Base-by-base conservation (phyloP, 139 green algal species). In the Auxenochlorella protothecoides region DNA sequence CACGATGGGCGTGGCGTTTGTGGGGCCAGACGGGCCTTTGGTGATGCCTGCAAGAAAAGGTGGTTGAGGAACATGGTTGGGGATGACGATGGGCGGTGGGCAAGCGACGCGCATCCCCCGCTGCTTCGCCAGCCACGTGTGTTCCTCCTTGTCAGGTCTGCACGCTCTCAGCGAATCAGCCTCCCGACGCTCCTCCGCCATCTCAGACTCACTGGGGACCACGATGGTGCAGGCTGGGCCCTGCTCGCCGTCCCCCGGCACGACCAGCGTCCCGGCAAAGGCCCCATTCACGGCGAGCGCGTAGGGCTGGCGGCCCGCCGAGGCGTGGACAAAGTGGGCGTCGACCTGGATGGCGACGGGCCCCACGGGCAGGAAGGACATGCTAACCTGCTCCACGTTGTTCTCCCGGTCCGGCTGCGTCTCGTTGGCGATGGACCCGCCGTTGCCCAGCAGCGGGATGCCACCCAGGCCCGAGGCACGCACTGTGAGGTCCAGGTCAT, bases 401-500 rank as follows among this genome's bases (percentile, higher is more conserved):
- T 96, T 96, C 12, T 85, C 67, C 3, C 60, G 60, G 79, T 96
- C 91, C 6, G 73, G 68, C 2, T 60, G 56, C n/a, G 55, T 27
- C 53, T 72, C 57, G 53, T 72, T 67, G 15, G 66, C 44, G 3
- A 75, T 63, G 6, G 53, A 64, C 15, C 78, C 78, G 10, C 83
- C 85, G 66, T 96, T 95, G 68, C 89, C 89, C 14, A 83, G 66
- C 52, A 87, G 74, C 51, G 79, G 56, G 14, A 80, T 60, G 27
- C 86, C 84, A 54, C 79, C 83, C 13, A 92, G 75, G 11, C 84
- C 87, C 15, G 82, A 84, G 0, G 86, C 82, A 7, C 76, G 73
- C 4, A 92, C 79, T 6, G 71, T 74, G 51, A 97, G 85, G 74
- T 97, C 89, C 51, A 97, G 80, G 75, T 97, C 84, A 72, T 97